Evolutionary conservation across 768 basidiomycete species (phyloP).

Genomic region (Boletus rubropictus): DNA sequence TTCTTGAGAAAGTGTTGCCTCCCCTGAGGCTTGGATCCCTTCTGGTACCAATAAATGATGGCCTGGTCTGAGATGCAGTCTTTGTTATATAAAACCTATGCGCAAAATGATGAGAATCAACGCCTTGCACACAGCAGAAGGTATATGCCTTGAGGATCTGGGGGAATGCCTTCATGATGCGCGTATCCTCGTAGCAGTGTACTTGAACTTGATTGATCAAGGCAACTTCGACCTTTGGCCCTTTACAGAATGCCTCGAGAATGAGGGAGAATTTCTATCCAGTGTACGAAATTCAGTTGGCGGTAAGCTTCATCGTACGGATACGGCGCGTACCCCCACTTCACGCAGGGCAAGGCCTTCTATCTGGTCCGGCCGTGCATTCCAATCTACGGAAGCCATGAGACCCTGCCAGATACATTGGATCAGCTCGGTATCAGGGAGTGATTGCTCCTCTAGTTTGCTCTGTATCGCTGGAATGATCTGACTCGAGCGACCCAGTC

Average conservation of each 20-base stretch:
- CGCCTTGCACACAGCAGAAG: not conserved
- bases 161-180: conserved; percentile 90
- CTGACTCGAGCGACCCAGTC: conserved; percentile 34
- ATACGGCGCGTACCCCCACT: conserved; percentile 58
- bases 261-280: conserved; percentile 77
- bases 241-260: conserved; percentile 84
- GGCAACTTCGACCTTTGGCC: conserved; percentile 86
- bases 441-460: conserved; percentile 70
- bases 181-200: conserved; percentile 95
- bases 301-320: not conserved
- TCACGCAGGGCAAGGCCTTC: conserved; percentile 85
- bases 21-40: conserved; percentile 93
- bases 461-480: conserved; percentile 69
- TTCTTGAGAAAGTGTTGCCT: conserved; percentile 92
- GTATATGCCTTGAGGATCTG: conserved; percentile 78
- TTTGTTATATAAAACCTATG: conserved; percentile 87
- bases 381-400: conserved; percentile 84
- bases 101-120: conserved; percentile 9
- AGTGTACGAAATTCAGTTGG: not conserved
- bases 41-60: conserved; percentile 97
- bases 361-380: conserved; percentile 84
- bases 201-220: conserved; percentile 94
- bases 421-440: conserved; percentile 80
- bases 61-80: conserved; percentile 95
- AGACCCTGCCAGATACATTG: conserved; percentile 91